Evolutionary conservation across 176 grass and related monocot genomes (phyloP).

Genomic region (Eragrostis nindensis): DNA sequence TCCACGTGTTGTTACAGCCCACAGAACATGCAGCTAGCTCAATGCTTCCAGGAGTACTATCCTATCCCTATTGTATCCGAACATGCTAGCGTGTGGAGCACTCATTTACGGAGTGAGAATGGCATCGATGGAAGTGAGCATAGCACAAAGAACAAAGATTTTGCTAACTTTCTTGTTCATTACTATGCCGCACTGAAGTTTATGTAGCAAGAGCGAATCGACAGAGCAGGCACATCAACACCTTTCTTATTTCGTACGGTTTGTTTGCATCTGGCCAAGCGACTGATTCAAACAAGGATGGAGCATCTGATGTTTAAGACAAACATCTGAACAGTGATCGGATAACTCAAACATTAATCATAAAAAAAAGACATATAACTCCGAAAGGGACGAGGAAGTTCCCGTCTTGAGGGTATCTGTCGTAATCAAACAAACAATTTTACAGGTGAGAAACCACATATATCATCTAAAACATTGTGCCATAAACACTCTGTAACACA

Average conservation of each 20-base stretch:
- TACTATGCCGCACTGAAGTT: conserved; percentile 13
- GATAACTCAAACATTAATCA: neutral
- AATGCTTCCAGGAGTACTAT: neutral
- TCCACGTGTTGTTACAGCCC: conserved; percentile 19
- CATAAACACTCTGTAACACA: neutral
- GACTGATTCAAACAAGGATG: neutral
- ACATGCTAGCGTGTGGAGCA: neutral
- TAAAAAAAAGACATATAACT: neutral
- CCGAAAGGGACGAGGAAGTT: neutral
- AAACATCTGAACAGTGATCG: neutral
- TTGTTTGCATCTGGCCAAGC: neutral
- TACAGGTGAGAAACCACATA: neutral
- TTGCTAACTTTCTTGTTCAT: conserved; percentile 8
- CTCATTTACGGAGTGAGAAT: neutral
- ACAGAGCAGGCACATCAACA: neutral
- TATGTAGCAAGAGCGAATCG: neutral
- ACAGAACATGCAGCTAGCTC: neutral
- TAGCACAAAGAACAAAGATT: neutral
- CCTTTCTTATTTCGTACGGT: neutral
- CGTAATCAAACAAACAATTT: neutral
- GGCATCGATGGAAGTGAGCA: neutral
- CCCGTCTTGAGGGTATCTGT: neutral
- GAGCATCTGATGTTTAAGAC: neutral
- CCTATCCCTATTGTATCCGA: neutral
- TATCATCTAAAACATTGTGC: neutral